phyloP scores from a whole-genome alignment of 2,329 filamentous ascomycete species.

The Arachnopeziza araneosa region DNA sequence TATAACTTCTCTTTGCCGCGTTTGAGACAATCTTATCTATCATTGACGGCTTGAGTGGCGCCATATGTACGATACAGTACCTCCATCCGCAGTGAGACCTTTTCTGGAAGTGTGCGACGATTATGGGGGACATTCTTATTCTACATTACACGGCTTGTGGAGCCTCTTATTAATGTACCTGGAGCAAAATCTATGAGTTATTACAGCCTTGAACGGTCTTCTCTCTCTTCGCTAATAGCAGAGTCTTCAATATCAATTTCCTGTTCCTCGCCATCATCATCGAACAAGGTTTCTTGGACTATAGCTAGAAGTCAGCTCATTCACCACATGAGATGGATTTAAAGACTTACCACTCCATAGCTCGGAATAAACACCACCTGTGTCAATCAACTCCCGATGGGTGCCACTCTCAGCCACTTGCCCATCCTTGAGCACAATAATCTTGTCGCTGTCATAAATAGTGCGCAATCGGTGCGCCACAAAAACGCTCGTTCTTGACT shows the following conservation, averaged over 20 bases:
- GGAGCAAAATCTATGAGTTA: background rate
- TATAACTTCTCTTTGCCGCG: background rate
- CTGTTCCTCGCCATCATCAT: conserved; percentile 40
- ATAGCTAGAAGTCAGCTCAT: conserved; percentile 11
- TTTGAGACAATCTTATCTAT: background rate
- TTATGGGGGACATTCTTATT: too few relatives aligned
- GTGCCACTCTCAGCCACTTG: conserved; percentile 84
- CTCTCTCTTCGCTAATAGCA: conserved; percentile 7
- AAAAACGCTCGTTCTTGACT: conserved; percentile 85
- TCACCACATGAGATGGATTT: background rate
- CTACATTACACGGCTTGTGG: too few relatives aligned
- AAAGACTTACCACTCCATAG: conserved; percentile 74
- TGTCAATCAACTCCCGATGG: conserved; percentile 76
- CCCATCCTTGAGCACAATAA: conserved; percentile 83
- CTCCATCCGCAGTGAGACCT: background rate
- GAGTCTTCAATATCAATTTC: conserved; percentile 24
- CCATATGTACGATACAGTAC: too few relatives aligned
- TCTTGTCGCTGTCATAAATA: conserved; percentile 88
- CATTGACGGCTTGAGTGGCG: background rate
- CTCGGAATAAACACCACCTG: conserved; percentile 75
- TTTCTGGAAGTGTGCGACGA: background rate
- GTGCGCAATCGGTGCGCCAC: conserved; percentile 89
- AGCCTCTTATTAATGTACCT: too few relatives aligned
- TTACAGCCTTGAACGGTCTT: conserved; percentile 1
- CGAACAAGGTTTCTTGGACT: conserved; percentile 60